phyloP scores from a whole-genome alignment of 2,329 filamentous ascomycete species.

The Alternaria dauci region DNA sequence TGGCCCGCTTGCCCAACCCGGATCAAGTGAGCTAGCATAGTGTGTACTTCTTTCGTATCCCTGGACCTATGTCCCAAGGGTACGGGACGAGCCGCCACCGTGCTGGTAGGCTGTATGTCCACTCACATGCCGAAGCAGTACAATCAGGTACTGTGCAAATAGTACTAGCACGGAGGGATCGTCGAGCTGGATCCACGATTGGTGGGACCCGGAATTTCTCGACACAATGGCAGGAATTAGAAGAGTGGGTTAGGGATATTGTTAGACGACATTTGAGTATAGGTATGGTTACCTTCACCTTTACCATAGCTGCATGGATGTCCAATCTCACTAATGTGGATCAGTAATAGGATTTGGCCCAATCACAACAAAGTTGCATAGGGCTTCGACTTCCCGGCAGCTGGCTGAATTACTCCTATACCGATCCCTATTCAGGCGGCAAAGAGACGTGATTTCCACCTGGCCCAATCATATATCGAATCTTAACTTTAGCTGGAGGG shows the following conservation, averaged over 20 bases:
- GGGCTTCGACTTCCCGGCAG: slow-evolving; percentile 16
- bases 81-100: slow-evolving; percentile 36
- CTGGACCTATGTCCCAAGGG: slow-evolving; percentile 18
- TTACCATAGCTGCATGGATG: slow-evolving; percentile 9
- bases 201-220: neutral
- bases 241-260: neutral
- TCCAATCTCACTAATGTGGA: slow-evolving; percentile 4
- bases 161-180: neutral
- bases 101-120: slow-evolving; percentile 1
- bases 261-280: neutral
- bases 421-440: slow-evolving; percentile 17
- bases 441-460: slow-evolving; percentile 11
- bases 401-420: slow-evolving; percentile 12
- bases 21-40: slow-evolving; percentile 24
- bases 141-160: neutral
- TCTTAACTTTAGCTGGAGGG: slow-evolving; percentile 7
- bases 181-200: neutral
- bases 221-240: neutral
- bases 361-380: slow-evolving; percentile 24
- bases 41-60: slow-evolving; percentile 20
- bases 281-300: neutral
- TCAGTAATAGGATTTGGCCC: slow-evolving; percentile 24
- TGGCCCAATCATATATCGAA: slow-evolving; percentile 22
- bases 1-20: slow-evolving; percentile 22
- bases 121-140: slow-evolving; percentile 5